These are phyloP conservation scores for Cyathus olla DNA, from an alignment of 1,284 basidiomycete genomes.

Conservation along the genomic window DNA sequence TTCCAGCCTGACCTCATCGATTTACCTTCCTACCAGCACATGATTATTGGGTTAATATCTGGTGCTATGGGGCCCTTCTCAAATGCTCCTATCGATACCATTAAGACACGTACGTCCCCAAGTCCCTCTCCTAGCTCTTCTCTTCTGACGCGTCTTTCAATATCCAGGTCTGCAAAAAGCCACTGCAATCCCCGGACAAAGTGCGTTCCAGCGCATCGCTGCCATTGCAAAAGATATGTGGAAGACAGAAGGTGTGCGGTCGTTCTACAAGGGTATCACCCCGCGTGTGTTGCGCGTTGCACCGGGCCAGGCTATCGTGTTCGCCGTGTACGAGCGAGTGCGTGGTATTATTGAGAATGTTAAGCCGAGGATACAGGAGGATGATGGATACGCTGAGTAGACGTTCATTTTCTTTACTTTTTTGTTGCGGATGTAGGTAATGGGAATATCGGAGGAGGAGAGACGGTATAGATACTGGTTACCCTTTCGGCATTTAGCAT, in stretches of 20 bases:
- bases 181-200: slow-evolving; percentile 81
- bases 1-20: slow-evolving; percentile 82
- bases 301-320: slow-evolving; percentile 92
- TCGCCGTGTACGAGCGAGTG: slow-evolving; percentile 92
- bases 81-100: slow-evolving; percentile 98
- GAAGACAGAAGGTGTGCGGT: slow-evolving; percentile 87
- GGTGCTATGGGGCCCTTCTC: slow-evolving; percentile 98
- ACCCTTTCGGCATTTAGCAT: not conserved
- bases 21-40: slow-evolving; percentile 95
- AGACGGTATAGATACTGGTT: not conserved
- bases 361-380: slow-evolving; percentile 62
- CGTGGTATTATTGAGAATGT: slow-evolving; percentile 80
- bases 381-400: slow-evolving; percentile 76
- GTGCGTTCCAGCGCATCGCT: slow-evolving; percentile 82
- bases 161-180: slow-evolving; percentile 86
- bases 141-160: slow-evolving; percentile 2
- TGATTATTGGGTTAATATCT: slow-evolving; percentile 93
- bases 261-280: slow-evolving; percentile 98
- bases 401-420: not conserved
- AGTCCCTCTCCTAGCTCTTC: slow-evolving; percentile 5
- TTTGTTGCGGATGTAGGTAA: not conserved
- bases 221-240: slow-evolving; percentile 94
- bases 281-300: slow-evolving; percentile 97
- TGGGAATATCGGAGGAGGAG: not conserved
- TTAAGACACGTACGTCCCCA: slow-evolving; percentile 85